Evolutionary conservation across 176 grass and related monocot genomes (phyloP).

Genomic region (Cymbopogon citratus): DNA sequence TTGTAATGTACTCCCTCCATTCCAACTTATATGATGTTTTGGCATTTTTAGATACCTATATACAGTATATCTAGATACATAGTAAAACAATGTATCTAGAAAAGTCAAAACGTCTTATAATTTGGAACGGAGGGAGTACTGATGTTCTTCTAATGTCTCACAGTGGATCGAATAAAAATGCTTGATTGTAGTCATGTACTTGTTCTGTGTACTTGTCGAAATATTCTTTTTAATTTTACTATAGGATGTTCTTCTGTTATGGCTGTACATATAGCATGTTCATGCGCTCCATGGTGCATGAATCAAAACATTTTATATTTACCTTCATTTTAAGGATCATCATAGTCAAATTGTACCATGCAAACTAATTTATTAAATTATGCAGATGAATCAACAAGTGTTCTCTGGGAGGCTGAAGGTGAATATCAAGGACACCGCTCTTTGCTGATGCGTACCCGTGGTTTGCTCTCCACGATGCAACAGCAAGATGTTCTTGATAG

Average conservation of each 20-base stretch:
- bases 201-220: background rate
- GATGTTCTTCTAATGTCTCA: background rate
- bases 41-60: too few relatives aligned
- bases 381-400: conserved; percentile 84
- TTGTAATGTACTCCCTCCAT: background rate
- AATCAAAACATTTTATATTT: background rate
- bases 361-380: conserved; percentile 4
- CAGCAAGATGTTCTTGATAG: conserved; percentile 87
- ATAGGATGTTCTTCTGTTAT: background rate
- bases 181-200: background rate
- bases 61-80: background rate
- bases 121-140: background rate
- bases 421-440: conserved; percentile 92
- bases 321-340: background rate
- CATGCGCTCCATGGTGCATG: conserved; percentile 3
- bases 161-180: background rate
- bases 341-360: background rate
- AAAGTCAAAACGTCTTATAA: background rate
- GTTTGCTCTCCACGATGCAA: conserved; percentile 79
- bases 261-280: background rate
- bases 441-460: conserved; percentile 67
- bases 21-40: background rate
- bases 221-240: background rate
- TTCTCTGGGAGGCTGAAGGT: conserved; percentile 66
- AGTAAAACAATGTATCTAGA: background rate